phyloP scores from a whole-genome alignment of 441 rosid genomes.

The Eruca vesicaria region DNA sequence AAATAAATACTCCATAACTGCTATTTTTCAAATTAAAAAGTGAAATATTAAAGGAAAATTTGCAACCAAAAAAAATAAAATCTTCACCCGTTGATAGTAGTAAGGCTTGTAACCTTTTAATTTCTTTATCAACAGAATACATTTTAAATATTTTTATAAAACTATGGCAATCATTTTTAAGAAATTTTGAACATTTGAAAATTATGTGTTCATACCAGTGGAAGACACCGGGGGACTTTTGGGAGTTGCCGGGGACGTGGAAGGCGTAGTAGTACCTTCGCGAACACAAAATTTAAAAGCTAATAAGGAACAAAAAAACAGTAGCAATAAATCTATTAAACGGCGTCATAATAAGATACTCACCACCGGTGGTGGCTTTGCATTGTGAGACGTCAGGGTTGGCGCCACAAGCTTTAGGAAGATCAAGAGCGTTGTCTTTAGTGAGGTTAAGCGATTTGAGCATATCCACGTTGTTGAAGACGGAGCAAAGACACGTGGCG shows the following conservation, averaged over 20 bases:
- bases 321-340: not conserved
- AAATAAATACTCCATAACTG: not conserved
- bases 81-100: not conserved
- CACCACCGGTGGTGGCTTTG: not conserved
- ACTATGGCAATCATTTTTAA: not conserved
- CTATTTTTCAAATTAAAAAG: not conserved
- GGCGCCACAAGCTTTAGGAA: slow-evolving; percentile 57
- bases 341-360: not conserved
- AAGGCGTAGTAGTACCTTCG: not conserved
- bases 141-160: not conserved
- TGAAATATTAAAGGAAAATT: not conserved
- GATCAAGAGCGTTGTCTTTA: slow-evolving; percentile 40
- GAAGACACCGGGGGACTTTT: not conserved
- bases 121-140: not conserved
- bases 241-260: not conserved
- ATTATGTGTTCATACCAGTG: not conserved
- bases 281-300: not conserved
- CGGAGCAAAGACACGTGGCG: slow-evolving; percentile 48
- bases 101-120: not conserved
- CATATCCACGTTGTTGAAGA: slow-evolving; percentile 36
- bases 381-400: not conserved
- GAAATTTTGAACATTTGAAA: not conserved
- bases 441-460: slow-evolving; percentile 44
- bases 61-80: not conserved
- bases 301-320: not conserved